Percentiles rank a stretch among this genome's conserved stretches.
These are phyloP conservation scores for Hortiboletus rubellus DNA, from an alignment of 1,284 basidiomycete genomes.

Conservation along the genomic window DNA sequence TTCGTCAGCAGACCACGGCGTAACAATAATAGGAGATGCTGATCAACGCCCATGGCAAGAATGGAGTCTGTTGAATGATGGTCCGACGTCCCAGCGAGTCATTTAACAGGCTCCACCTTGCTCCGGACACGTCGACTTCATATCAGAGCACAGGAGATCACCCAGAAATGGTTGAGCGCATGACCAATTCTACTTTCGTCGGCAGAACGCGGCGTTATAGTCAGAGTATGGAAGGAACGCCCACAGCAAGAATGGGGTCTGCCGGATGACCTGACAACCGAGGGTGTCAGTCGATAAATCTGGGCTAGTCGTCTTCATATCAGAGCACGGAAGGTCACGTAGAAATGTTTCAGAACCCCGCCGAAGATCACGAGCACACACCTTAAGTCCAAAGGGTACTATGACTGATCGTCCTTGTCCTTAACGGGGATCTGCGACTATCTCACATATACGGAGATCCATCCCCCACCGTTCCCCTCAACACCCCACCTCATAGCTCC, in stretches of 20 bases:
- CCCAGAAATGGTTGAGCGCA: too few species aligned
- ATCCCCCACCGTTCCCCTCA: too few species aligned
- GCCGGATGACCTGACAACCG: too few species aligned
- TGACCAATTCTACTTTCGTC: too few species aligned
- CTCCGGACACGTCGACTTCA: too few species aligned
- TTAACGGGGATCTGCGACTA: neutral
- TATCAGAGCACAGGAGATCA: too few species aligned
- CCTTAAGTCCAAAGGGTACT: slow-evolving; percentile 11
- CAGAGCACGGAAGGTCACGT: slow-evolving; percentile 3
- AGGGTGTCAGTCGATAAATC: too few species aligned
- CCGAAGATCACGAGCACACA: neutral
- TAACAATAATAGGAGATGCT: neutral
- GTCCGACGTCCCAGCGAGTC: neutral
- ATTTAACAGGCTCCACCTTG: too few species aligned
- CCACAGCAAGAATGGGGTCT: too few species aligned
- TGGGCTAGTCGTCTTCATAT: neutral
- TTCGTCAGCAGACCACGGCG: neutral
- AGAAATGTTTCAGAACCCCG: slow-evolving; percentile 3
- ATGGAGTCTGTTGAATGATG: neutral
- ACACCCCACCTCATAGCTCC: neutral
- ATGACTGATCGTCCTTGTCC: neutral
- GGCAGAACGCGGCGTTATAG: too few species aligned
- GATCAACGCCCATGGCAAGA: slow-evolving; percentile 5
- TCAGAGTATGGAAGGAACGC: too few species aligned
- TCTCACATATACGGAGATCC: slow-evolving; percentile 25